Percentiles rank a stretch among this genome's conserved stretches.
Conservation (phyloP, 148 eudicot species). For the Heliosperma pusillum region DNA sequence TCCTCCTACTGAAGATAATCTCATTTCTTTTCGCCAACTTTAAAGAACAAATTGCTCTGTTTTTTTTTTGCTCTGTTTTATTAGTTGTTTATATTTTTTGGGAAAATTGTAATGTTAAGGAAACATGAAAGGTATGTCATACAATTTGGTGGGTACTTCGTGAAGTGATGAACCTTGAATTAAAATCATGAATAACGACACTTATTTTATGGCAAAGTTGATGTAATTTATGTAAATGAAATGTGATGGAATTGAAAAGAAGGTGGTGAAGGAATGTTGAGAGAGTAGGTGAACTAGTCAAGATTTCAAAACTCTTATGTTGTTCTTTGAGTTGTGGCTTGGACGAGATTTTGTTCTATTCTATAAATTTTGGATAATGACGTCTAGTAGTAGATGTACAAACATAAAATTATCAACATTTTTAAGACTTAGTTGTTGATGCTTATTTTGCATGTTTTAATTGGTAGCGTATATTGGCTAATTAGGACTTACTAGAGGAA, state of each 20-base stretch:
- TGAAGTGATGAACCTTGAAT: neutral
- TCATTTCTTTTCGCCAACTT: constrained; percentile 10
- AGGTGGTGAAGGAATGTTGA: constrained; percentile 8
- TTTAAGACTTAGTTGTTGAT: no score
- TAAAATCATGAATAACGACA: constrained; percentile 7
- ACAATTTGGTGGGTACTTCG: constrained; percentile 22
- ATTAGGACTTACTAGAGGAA: no score
- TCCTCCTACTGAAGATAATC: constrained; percentile 40
- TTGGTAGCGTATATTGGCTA: no score
- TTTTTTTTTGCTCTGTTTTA: neutral
- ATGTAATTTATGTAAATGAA: neutral
- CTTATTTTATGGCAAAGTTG: neutral
- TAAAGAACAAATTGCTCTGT: no score
- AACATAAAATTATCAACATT: no score
- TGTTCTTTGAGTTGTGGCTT: no score
- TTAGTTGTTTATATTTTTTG: neutral
- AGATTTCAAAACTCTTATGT: neutral
- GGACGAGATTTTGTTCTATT: no score
- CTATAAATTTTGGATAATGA: no score
- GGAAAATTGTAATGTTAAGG: neutral
- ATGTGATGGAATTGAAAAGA: neutral
- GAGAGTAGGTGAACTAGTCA: neutral
- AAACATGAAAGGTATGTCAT: constrained; percentile 26
- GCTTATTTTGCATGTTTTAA: no score
- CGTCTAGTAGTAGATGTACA: no score